Percentiles rank a stretch among this genome's conserved stretches.
Conservation (phyloP, 2,329 filamentous ascomycete genomes). For the Xylariaceae sp. region DNA sequence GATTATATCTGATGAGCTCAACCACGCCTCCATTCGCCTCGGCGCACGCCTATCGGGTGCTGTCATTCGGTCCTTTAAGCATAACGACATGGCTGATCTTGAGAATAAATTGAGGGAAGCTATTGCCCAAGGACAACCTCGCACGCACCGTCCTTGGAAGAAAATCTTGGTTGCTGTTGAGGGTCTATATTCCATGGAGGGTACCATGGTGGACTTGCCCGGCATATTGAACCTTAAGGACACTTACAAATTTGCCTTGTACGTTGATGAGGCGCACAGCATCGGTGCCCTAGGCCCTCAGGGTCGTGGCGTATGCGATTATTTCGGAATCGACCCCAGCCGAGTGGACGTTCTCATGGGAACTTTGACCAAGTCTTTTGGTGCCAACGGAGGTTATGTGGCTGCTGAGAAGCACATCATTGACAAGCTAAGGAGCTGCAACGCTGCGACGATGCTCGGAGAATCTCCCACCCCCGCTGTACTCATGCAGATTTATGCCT, state of each 20-base stretch:
- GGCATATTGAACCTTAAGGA: constrained; percentile 85
- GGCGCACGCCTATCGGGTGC: constrained; percentile 93
- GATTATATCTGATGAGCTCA: constrained; percentile 95
- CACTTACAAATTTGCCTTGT: constrained; percentile 96
- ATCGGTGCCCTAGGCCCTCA: constrained; percentile 88
- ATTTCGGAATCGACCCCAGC: constrained; percentile 86
- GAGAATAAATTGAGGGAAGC: constrained; percentile 87
- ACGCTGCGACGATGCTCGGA: constrained; percentile 85
- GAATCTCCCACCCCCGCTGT: constrained; percentile 89
- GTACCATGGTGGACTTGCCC: constrained; percentile 97
- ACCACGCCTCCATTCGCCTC: constrained; percentile 96
- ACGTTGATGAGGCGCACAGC: constrained; percentile 95
- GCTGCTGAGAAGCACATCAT: constrained; percentile 89
- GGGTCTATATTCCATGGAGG: constrained; percentile 99
- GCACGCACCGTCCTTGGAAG: constrained; percentile 99
- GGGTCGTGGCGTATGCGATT: constrained; percentile 95
- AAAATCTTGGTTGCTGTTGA: constrained; percentile 98
- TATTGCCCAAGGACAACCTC: constrained; percentile 95
- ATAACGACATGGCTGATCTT: constrained; percentile 92
- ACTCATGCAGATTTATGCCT: constrained; percentile 86
- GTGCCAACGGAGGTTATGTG: constrained; percentile 95
- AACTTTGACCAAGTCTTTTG: constrained; percentile 97
- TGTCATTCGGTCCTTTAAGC: constrained; percentile 95
- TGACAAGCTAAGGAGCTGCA: constrained; percentile 85
- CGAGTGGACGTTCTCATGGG: constrained; percentile 98